Base-by-base conservation (phyloP, 2,329 filamentous ascomycete species). In the Fusarium lateritium region DNA sequence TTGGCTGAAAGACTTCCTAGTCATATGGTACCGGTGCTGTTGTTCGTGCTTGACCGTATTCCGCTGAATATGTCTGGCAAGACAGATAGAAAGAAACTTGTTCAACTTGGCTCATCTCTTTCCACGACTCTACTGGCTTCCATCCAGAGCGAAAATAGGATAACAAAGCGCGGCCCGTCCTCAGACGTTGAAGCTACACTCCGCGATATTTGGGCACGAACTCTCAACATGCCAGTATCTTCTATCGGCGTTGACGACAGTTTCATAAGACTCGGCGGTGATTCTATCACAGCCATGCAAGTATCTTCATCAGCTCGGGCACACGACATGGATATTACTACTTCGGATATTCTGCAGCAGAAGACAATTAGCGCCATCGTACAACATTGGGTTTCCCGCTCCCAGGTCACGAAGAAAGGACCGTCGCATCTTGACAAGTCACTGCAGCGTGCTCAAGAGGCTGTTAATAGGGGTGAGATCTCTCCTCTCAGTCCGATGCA, bases 11-110 rank as follows among this genome's bases (percentile, higher is more conserved):
- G 17, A 11, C 7, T 57, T 7, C 54, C 54, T 4, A 26, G 9
- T 15, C 28, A 50, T 15, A 57, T 57, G 54, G 19, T 57, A 6
- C 45, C 54, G 11, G 21, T 19, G 5, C 31, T 57, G 1, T 11
- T 40, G 8, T 50, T 57, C 5, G 38, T 43, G 1, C 9, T 52
- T 1, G 19, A 43, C 7, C 24, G 33, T 8, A 4, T 52, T 13
- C 19, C 19, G 17, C 39, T 44, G 3, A 57, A 34, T 39, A 50
- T 50, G 54, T 28, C 45, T 8, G 50, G 50, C 28, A 57, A 50
- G 45, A 14, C 44, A 17, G 54, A 57, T 26, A 43, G 39, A 19
- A 46, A 38, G 26, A 56, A 22, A 5, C 36, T 45, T 22, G 44
- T 21, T 6, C 44, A 33, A n/a, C 50, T 50, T 60, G 50, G 28